Evolutionary conservation across 2,329 filamentous ascomycete genomes (phyloP).

Genomic region (Lasiodiplodia gonubiensis): DNA sequence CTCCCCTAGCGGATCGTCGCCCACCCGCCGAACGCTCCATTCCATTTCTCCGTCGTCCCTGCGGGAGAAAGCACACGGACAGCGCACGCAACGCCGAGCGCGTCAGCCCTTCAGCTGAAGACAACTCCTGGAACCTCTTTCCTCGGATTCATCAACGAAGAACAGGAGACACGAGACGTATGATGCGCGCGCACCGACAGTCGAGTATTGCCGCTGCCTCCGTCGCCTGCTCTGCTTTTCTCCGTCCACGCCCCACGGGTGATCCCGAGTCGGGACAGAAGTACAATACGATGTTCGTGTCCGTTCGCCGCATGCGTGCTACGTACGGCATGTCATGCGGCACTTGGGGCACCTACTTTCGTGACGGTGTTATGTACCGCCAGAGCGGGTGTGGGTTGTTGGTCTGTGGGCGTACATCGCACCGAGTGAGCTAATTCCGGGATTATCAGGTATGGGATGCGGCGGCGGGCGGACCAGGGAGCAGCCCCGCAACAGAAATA

Average conservation of each 20-base stretch:
- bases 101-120: neutral
- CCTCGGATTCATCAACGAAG: neutral
- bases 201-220: neutral
- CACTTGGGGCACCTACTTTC: neutral
- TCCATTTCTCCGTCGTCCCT: neutral
- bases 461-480: neutral
- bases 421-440: neutral
- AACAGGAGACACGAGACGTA: neutral
- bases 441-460: neutral
- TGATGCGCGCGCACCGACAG: neutral
- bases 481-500: neutral
- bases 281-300: neutral
- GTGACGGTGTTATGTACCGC: neutral
- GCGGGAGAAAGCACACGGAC: neutral
- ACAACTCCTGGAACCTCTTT: neutral
- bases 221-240: neutral
- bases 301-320: neutral
- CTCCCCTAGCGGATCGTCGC: neutral
- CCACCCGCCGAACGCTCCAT: neutral
- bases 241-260: constrained; percentile 8
- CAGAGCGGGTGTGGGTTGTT: neutral
- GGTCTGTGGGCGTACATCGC: neutral
- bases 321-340: neutral
- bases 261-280: constrained; percentile 7
- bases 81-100: neutral